These are phyloP conservation scores for Dryas integrifolia DNA, from an alignment of 331 rosid genomes.

Conservation along the genomic window DNA sequence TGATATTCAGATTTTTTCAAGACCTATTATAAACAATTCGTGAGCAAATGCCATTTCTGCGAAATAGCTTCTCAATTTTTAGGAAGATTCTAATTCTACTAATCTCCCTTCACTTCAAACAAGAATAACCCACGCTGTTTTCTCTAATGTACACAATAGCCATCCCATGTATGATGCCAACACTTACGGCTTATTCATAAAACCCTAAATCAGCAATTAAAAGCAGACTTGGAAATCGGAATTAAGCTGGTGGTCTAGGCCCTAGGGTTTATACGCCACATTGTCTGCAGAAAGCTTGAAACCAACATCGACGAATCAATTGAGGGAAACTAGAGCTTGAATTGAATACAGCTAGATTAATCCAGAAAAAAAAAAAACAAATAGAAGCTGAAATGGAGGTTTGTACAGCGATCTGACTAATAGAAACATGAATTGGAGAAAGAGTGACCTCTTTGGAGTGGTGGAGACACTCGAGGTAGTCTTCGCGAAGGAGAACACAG, in stretches of 20 bases:
- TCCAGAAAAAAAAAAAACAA: not conserved
- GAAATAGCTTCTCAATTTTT: not conserved
- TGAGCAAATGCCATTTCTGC: not conserved
- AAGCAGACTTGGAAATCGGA: not conserved
- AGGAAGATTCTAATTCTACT: not conserved
- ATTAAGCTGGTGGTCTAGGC: not conserved
- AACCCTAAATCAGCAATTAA: slow-evolving; percentile 7
- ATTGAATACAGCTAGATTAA: not conserved
- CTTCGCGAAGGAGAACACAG: slow-evolving; percentile 86
- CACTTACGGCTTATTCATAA: not conserved
- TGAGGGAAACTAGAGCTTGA: not conserved
- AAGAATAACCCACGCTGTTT: not conserved
- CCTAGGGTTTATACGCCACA: not conserved
- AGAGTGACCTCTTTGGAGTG: slow-evolving; percentile 85
- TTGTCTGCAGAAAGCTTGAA: not conserved
- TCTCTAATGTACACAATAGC: too few relatives aligned
- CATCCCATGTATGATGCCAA: not conserved
- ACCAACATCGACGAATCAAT: not conserved
- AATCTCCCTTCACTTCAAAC: not conserved
- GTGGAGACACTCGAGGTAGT: slow-evolving; percentile 96
- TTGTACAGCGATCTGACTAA: not conserved
- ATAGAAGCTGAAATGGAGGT: not conserved
- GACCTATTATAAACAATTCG: not conserved
- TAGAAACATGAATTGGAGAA: not conserved
- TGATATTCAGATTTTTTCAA: not conserved